Base-by-base conservation (phyloP, 352 stramenopile species). In the Aphanomyces stellatus region DNA sequence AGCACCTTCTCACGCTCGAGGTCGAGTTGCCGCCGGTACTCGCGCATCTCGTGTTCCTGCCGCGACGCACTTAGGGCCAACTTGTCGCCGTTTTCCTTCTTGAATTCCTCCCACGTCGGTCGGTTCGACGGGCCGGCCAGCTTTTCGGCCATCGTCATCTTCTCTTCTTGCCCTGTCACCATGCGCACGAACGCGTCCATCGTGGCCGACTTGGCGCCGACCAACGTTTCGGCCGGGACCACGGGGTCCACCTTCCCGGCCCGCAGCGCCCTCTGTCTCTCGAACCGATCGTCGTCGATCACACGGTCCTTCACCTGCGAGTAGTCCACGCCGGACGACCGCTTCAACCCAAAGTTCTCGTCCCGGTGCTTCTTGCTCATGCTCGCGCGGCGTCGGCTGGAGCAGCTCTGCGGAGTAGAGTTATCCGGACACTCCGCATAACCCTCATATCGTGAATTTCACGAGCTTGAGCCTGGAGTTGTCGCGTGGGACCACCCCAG, bases 51-150 rank as follows among this genome's bases (percentile, higher is more conserved):
- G 66, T 95, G 93, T 63, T 95, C 79, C 69, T 95, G 89, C 2
- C 76, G 35, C 24, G 90, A 85, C 28, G 80, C 79, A 17, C 60
- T 85, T 49, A 98, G 68, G 62, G 97, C 87, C 22, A 98, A 74
- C 71, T 97, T 97, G 71, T 98, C 92, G 22, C 93, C 81, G 68
- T 98, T 98, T 65, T 98, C 90, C 70, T 96, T 96, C 75, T 98
- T 98, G 77, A 96, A 98, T 62, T 98, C 88, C 72, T 98, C 94
- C 94, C 94, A 98, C 37, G 92, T 98, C 27, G 94, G 94, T 41
- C 94, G 85, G 69, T 97, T 98, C 24, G 71, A 73, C 62, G 85
- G 81, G 74, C 98, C 94, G 56, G 83, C 91, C 40, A 98, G 88
- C 65, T 94, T 93, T 68, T 98, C 88, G 0, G 88, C 87, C 66